Conservation (phyloP, 768 basidiomycete genomes). For the Kondoa malvinella region DNA sequence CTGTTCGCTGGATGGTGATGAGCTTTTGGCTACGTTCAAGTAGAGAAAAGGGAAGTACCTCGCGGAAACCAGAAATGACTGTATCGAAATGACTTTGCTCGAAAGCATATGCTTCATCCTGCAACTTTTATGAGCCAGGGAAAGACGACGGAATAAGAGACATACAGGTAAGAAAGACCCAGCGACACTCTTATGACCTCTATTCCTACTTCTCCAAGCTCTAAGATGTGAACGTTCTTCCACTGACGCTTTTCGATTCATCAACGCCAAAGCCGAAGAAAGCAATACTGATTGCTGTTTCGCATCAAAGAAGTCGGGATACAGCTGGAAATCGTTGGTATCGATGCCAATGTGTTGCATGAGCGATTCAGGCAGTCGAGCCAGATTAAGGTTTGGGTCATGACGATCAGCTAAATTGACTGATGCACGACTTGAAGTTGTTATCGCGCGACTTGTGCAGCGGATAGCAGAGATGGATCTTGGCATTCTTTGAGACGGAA, state of each 20-base stretch:
- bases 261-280: neutral
- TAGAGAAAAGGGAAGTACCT: neutral
- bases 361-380: neutral
- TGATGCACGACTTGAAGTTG: too few species aligned
- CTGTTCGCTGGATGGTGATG: neutral
- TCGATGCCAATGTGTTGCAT: neutral
- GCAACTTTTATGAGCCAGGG: neutral
- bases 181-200: neutral
- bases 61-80: neutral
- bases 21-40: neutral
- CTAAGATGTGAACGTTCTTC: neutral
- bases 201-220: neutral
- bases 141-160: neutral
- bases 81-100: neutral
- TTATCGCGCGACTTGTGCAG: too few species aligned
- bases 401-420: too few species aligned
- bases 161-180: constrained; percentile 2
- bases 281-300: neutral
- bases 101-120: constrained; percentile 3
- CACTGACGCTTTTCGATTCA: constrained; percentile 1
- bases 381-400: neutral
- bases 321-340: neutral
- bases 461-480: too few species aligned
- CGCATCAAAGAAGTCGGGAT: neutral
- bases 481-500: too few species aligned